Base-by-base conservation (phyloP, 1,139 yeast species). In the Saccharomycopsis hybrid region DNA sequence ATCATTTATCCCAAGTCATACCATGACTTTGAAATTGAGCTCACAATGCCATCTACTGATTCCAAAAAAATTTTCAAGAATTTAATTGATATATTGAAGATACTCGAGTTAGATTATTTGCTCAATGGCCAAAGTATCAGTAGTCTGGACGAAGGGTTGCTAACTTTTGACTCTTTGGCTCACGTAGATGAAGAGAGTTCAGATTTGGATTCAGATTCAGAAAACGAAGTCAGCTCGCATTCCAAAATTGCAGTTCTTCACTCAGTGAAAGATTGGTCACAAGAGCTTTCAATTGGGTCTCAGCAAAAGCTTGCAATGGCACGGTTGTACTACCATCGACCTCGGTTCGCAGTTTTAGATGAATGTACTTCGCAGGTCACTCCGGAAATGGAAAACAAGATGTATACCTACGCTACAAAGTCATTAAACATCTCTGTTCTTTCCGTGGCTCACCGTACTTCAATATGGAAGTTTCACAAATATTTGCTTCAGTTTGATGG, bases 281-380 rank as follows among this genome's bases (percentile, higher is more conserved):
- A 88, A 60, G 89, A 89, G 58, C 72, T 90, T 56, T 84, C 95
- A 1, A 82, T 84, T 57, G 97, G 97, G 40, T 95, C 92, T 27
- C 97, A 90, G 65, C 97, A 90, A 65, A 73, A 96, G 60, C 75
- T 90, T 59, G 97, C 97, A 18, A 85, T 90, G 88, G 96, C 95
- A 2, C 76, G 97, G 59, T 72, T 90, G 65, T 90, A 85, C 62
- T 90, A 89, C 62, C 97, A 90, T 64, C 77, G 76, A 60, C 97
- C 97, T 2, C 84, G 81, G 66, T 90, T 88, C 71, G 97, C 97
- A 0, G 96, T 90, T 31, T 72, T 90, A 57, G 97, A 90, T 67
- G 97, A 90, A 68, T 90, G 97, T 66, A 90, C 97, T 0, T 87
- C 96, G 4, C 92, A 96, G 1, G 95, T 89, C 1, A 82, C 96